phyloP scores from a whole-genome alignment of 2,329 filamentous ascomycete genomes.

The Ciborinia camelliae region DNA sequence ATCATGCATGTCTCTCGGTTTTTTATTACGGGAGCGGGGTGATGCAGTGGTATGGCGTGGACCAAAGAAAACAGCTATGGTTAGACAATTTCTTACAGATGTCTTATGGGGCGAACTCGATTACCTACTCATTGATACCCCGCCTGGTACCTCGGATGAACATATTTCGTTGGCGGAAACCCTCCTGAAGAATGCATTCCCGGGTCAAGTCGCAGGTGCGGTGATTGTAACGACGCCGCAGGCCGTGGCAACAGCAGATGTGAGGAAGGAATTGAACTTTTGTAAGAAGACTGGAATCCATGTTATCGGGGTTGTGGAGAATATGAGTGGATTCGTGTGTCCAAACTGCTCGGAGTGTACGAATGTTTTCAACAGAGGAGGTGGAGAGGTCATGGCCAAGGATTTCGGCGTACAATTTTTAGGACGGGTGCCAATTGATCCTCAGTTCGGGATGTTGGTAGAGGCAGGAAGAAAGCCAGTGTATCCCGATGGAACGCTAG shows the following conservation, averaged over 20 bases:
- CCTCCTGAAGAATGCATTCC: constrained; percentile 59
- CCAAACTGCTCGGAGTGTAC: constrained; percentile 79
- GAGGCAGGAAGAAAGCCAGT: constrained; percentile 66
- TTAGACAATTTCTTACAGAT: constrained; percentile 90
- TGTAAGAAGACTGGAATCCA: constrained; percentile 79
- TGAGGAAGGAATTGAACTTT: constrained; percentile 83
- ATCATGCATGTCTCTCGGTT: constrained; percentile 88
- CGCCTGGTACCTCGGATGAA: constrained; percentile 93
- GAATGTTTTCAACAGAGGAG: constrained; percentile 88
- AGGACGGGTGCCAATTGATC: constrained; percentile 86
- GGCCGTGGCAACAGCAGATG: constrained; percentile 87
- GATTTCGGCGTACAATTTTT: constrained; percentile 83
- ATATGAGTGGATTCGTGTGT: constrained; percentile 93
- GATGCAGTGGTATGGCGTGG: constrained; percentile 97
- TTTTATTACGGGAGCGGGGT: constrained; percentile 76
- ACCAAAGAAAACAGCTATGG: constrained; percentile 98
- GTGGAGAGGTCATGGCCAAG: constrained; percentile 81
- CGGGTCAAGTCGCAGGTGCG: constrained; percentile 74
- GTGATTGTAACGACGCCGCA: constrained; percentile 96
- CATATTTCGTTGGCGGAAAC: constrained; percentile 94
- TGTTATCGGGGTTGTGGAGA: constrained; percentile 89
- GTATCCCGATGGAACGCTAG: constrained; percentile 65
- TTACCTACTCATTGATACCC: constrained; percentile 91
- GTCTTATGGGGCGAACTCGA: constrained; percentile 87
- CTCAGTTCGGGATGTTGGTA: constrained; percentile 82